Base-by-base conservation (phyloP, 1,284 basidiomycete genomes). In the Ustilago hordei region DNA sequence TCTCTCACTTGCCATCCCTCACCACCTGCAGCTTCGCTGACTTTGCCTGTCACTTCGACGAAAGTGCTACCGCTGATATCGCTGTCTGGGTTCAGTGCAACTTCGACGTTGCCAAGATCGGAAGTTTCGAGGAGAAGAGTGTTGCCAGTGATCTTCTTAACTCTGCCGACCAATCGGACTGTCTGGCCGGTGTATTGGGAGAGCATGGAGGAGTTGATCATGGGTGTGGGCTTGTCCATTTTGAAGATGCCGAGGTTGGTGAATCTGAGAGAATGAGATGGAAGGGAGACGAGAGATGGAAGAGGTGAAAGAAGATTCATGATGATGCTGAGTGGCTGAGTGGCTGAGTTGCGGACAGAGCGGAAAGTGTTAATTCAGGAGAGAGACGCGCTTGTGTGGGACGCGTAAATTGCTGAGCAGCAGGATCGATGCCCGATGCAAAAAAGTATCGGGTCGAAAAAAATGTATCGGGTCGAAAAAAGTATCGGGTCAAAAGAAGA, bases 41-140 rank as follows among this genome's bases (percentile, higher is more conserved):
- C 84, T 53, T 82, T 84, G n/a, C 84, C 84, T 34, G 82, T 79
- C 4, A 85, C 76, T 47, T 85, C 83, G 31, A 84, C 79, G 35
- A 69, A 85, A 2, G 54, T 55, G 60, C 64, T 73, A 4, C 68
- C 67, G 9, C 39, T 13, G 41, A 80, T 56, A 8, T 78, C 61
- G n/a, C 74, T 74, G 48, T 80, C 79, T 32, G 73, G 67, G 23
- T 70, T 80, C 60, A 83, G 70, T 12, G 66, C 60, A 3, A 85
- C 77, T 54, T 84, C 84, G 56, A 85, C 81, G 12, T 61, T 79
- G 53, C 84, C 84, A 52, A 64, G 28, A 54, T 85, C 84, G 11
- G 80, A 82, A 4, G 82, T 79, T 47, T 82, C 75, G 35, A 85
- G 38, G 38, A 82, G 77, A 17, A 84, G 69, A 15, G 74, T 72